Evolutionary conservation across 441 rosid species (phyloP).

Genomic region (Populus trichocarpa): DNA sequence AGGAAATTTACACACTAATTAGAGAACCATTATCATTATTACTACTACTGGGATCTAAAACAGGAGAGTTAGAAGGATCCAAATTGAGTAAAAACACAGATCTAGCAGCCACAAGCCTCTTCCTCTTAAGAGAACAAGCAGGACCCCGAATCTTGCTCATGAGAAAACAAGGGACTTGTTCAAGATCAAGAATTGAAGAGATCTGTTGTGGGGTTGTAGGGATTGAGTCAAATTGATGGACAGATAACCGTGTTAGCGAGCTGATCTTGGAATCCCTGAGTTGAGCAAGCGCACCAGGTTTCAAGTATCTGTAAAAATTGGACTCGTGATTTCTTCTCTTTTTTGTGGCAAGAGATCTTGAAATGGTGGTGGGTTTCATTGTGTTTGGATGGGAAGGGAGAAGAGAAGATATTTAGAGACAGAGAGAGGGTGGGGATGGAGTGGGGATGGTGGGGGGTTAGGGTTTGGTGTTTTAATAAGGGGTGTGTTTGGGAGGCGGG

Average conservation of each 20-base stretch:
- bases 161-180: constrained; percentile 36
- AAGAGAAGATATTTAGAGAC: neutral
- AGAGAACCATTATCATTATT: neutral
- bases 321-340: neutral
- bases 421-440: neutral
- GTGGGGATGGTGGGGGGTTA: neutral
- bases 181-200: constrained; percentile 17
- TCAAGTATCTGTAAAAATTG: constrained; percentile 34
- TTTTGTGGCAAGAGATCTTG: neutral
- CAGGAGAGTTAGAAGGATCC: neutral
- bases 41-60: neutral
- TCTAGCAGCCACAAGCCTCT: constrained; percentile 48
- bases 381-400: neutral
- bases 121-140: constrained; percentile 38
- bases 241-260: constrained; percentile 9
- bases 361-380: constrained; percentile 2
- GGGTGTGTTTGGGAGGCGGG: constrained; percentile 14
- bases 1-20: neutral
- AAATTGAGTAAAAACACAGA: constrained; percentile 27
- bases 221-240: constrained; percentile 14
- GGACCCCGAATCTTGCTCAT: constrained; percentile 35
- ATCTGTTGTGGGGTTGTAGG: constrained; percentile 22
- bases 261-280: constrained; percentile 53
- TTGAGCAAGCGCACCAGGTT: constrained; percentile 66
- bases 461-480: neutral